Conservation (phyloP, 1,284 basidiomycete species). For the Papiliotrema terrestris region DNA sequence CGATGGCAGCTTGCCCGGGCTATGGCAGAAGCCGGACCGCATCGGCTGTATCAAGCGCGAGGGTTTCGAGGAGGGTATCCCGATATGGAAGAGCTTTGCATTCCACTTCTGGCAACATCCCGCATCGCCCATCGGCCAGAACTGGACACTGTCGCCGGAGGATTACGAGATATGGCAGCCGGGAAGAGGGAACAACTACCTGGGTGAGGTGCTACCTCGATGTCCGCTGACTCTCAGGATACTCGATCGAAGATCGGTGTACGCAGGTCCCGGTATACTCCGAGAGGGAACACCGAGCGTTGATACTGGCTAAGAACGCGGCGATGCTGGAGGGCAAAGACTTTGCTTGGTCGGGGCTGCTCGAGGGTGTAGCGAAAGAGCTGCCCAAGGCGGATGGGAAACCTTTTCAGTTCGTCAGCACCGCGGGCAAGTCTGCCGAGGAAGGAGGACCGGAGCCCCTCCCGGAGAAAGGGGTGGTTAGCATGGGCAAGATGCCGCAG, state of each 20-base stretch:
- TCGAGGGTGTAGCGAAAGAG: neutral
- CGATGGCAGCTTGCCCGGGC: constrained; percentile 6
- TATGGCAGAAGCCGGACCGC: constrained; percentile 4
- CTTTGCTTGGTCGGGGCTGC: constrained; percentile 4
- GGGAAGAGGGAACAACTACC: constrained; percentile 31
- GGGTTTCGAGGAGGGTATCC: constrained; percentile 32
- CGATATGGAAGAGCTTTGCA: constrained; percentile 41
- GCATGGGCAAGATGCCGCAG: constrained; percentile 2
- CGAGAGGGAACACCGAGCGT: constrained; percentile 37
- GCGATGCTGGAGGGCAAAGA: constrained; percentile 31
- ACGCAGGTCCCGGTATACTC: constrained; percentile 11
- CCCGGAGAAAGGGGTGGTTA: constrained; percentile 2
- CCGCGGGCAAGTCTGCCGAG: neutral
- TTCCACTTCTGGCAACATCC: constrained; percentile 39
- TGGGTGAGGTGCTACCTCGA: constrained; percentile 24
- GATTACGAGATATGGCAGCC: constrained; percentile 24
- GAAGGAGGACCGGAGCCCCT: constrained; percentile 1
- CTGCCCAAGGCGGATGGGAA: neutral
- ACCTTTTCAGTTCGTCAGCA: neutral
- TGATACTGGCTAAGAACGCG: constrained; percentile 44
- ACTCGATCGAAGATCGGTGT: constrained; percentile 46
- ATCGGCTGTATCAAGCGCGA: constrained; percentile 17
- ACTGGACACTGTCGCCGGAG: constrained; percentile 46
- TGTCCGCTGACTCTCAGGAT: constrained; percentile 25
- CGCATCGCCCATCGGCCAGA: constrained; percentile 29